Evolutionary conservation across 441 rosid genomes (phyloP).

Genomic region (Syzygium malaccense): DNA sequence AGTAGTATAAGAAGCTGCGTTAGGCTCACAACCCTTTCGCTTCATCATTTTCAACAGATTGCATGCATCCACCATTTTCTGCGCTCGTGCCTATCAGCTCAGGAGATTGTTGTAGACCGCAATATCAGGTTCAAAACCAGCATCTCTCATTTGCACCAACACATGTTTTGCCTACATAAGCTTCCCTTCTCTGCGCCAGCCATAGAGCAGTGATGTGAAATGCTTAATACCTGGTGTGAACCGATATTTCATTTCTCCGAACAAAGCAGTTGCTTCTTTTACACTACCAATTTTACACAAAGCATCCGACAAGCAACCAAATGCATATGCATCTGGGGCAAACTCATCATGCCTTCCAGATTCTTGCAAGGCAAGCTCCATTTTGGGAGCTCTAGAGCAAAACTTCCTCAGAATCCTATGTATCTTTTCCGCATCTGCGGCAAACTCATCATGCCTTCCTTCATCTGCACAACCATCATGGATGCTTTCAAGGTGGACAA

Average conservation of each 20-base stretch:
- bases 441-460: slow-evolving; percentile 37
- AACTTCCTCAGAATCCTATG: slow-evolving; percentile 62
- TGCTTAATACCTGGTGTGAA: slow-evolving; percentile 49
- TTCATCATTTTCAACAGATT: slow-evolving; percentile 78
- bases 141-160: slow-evolving; percentile 79
- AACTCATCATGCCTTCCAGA: slow-evolving; percentile 59
- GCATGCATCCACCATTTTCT: slow-evolving; percentile 70
- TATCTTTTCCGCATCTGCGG: slow-evolving; percentile 67
- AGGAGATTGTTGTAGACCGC: slow-evolving; percentile 77
- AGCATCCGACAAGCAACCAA: slow-evolving; percentile 76
- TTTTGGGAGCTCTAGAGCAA: slow-evolving; percentile 61
- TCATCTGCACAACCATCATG: not conserved
- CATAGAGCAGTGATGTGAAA: slow-evolving; percentile 74
- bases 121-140: slow-evolving; percentile 68
- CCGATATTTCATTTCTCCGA: slow-evolving; percentile 58
- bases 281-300: slow-evolving; percentile 76
- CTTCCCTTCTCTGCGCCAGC: slow-evolving; percentile 91
- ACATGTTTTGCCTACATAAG: slow-evolving; percentile 70
- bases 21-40: slow-evolving; percentile 57
- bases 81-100: slow-evolving; percentile 57
- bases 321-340: slow-evolving; percentile 50
- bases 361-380: slow-evolving; percentile 67
- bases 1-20: slow-evolving; percentile 64
- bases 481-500: slow-evolving; percentile 26
- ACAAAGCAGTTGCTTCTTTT: slow-evolving; percentile 71